These are phyloP conservation scores for Meyerozyma elateridarum DNA, from an alignment of 1,139 yeast species.

Conservation along the genomic window DNA sequence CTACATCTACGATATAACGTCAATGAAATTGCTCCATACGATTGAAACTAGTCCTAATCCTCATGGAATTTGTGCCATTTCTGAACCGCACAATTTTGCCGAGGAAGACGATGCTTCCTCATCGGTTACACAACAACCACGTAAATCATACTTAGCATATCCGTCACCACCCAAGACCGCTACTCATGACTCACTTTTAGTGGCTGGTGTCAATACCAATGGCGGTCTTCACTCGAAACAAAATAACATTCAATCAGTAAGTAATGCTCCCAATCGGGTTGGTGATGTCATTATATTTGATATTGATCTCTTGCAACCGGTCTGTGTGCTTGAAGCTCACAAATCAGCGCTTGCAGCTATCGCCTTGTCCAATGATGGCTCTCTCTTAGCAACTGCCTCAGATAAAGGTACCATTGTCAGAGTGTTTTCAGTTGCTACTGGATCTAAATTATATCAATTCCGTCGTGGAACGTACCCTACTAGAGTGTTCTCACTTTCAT, in stretches of 20 bases:
- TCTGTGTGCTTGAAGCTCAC: slow-evolving; percentile 90
- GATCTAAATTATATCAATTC: slow-evolving; percentile 80
- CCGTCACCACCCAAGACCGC: slow-evolving; percentile 72
- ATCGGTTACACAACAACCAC: slow-evolving; percentile 20
- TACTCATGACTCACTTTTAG: slow-evolving; percentile 40
- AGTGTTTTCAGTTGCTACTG: slow-evolving; percentile 80
- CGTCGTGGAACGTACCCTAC: slow-evolving; percentile 94
- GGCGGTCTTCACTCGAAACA: slow-evolving; percentile 42
- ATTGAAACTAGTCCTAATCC: slow-evolving; percentile 79
- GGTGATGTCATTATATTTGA: slow-evolving; percentile 92
- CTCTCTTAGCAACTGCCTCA: slow-evolving; percentile 85
- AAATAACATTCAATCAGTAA: slow-evolving; percentile 41
- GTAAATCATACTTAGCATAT: slow-evolving; percentile 70
- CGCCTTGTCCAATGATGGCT: slow-evolving; percentile 75
- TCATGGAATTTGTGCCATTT: slow-evolving; percentile 56
- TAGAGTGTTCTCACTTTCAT: slow-evolving; percentile 75
- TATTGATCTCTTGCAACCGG: slow-evolving; percentile 70
- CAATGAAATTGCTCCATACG: slow-evolving; percentile 83
- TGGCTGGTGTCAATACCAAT: slow-evolving; percentile 40
- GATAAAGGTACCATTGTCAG: slow-evolving; percentile 93
- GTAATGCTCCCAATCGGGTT: slow-evolving; percentile 46
- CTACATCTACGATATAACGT: slow-evolving; percentile 81
- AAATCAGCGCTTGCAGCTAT: slow-evolving; percentile 79
- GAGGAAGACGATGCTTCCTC: slow-evolving; percentile 19
- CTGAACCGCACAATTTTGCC: too few relatives aligned